Conservation (phyloP, 1,284 basidiomycete genomes). For the Lignosus rhinocerotis region DNA sequence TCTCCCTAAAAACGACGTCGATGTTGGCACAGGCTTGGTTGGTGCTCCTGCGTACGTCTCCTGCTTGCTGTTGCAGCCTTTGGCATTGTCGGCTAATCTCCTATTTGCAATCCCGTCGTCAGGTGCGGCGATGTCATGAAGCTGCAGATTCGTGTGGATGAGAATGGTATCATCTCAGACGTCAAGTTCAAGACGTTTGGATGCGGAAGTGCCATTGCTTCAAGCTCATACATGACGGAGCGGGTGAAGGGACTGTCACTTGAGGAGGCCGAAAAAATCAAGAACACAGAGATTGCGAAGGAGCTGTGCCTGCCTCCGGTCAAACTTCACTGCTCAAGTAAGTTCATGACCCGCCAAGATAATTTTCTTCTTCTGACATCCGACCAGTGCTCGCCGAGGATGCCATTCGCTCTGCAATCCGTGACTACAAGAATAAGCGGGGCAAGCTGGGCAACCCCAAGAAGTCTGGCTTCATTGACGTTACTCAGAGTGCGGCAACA, state of each 20-base stretch:
- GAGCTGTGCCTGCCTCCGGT: constrained; percentile 95
- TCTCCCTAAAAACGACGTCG: constrained; percentile 85
- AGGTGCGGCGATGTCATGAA: constrained; percentile 97
- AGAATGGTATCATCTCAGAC: constrained; percentile 92
- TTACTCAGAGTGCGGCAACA: constrained; percentile 67
- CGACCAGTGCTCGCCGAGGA: constrained; percentile 91
- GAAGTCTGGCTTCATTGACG: constrained; percentile 72
- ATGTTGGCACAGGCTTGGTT: constrained; percentile 97
- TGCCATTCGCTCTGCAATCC: constrained; percentile 94
- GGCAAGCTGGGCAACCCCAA: constrained; percentile 51
- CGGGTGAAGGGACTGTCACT: constrained; percentile 94
- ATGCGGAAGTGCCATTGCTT: constrained; percentile 96
- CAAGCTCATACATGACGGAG: constrained; percentile 97
- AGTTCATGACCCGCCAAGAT: constrained; percentile 32
- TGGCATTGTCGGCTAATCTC: constrained; percentile 19
- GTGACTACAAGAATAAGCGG: constrained; percentile 87
- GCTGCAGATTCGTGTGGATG: constrained; percentile 97
- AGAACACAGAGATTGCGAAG: constrained; percentile 99
- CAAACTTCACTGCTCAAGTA: constrained; percentile 90
- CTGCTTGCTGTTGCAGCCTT: constrained; percentile 1
- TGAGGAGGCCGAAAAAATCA: constrained; percentile 94
- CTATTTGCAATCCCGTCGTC: constrained; percentile 13
- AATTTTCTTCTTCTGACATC: constrained; percentile 23
- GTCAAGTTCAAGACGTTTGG: constrained; percentile 99
- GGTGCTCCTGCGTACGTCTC: constrained; percentile 93